These are phyloP conservation scores for Boletus barrowsii DNA, from an alignment of 768 basidiomycete species.

Conservation along the genomic window DNA sequence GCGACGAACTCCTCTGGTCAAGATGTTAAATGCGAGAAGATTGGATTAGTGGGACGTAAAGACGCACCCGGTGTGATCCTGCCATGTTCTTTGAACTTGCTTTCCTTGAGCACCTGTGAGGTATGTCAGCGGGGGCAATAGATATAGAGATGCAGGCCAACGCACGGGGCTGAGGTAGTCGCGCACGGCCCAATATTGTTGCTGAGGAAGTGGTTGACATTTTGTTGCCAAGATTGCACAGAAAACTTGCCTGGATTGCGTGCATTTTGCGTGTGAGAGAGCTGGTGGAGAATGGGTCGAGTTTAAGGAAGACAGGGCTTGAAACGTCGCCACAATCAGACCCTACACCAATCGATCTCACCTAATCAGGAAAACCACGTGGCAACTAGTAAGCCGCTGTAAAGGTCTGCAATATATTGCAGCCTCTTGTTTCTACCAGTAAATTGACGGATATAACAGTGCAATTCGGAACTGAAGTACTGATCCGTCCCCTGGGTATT, in stretches of 20 bases:
- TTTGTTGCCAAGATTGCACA: background rate
- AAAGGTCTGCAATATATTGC: too few relatives aligned
- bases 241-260: slow-evolving; percentile 41
- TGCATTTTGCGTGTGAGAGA: slow-evolving; percentile 36
- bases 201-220: slow-evolving; percentile 42
- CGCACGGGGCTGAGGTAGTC: slow-evolving; percentile 91
- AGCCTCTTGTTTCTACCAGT: too few relatives aligned
- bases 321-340: slow-evolving; percentile 28
- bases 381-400: background rate
- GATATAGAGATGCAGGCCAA: slow-evolving; percentile 18
- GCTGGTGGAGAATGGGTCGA: slow-evolving; percentile 10
- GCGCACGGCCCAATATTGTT: slow-evolving; percentile 90
- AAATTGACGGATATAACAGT: too few relatives aligned
- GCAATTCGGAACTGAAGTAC: too few relatives aligned
- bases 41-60: background rate
- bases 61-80: slow-evolving; percentile 86
- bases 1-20: slow-evolving; percentile 91
- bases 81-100: slow-evolving; percentile 99
- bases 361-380: slow-evolving; percentile 31
- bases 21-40: slow-evolving; percentile 9
- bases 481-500: too few relatives aligned
- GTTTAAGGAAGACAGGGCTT: slow-evolving; percentile 16
- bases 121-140: slow-evolving; percentile 25
- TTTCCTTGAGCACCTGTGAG: slow-evolving; percentile 87
- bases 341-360: slow-evolving; percentile 33